These are phyloP conservation scores for Cercophora sp. DNA, from an alignment of 495 filamentous ascomycete genomes.

Conservation along the genomic window DNA sequence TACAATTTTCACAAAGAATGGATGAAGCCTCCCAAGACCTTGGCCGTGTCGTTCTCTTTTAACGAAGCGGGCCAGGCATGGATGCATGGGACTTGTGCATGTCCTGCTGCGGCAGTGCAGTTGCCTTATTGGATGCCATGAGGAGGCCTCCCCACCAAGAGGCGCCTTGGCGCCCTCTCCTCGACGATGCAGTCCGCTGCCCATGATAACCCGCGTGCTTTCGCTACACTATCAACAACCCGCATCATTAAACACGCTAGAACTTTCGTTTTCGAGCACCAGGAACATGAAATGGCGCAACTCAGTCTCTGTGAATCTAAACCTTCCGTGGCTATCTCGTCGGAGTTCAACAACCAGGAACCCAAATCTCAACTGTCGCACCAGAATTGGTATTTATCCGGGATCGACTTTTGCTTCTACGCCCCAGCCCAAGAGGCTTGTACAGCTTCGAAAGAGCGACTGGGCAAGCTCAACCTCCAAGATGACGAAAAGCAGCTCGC, in stretches of 20 bases:
- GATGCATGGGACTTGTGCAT: not conserved
- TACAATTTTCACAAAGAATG: not conserved
- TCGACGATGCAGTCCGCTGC: not conserved
- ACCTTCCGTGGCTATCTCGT: not conserved
- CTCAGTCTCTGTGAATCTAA: not conserved
- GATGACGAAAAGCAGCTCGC: slow-evolving; percentile 4
- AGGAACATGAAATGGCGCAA: not conserved
- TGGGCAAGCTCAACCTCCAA: slow-evolving; percentile 9
- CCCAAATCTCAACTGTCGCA: not conserved
- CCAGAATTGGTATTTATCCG: slow-evolving; percentile 5
- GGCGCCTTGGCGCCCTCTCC: not conserved
- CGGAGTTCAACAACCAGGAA: not conserved
- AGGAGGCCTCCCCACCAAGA: too few relatives aligned
- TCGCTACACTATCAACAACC: not conserved
- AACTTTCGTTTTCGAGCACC: not conserved
- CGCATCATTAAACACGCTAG: not conserved
- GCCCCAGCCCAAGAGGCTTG: slow-evolving; percentile 10
- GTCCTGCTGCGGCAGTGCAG: not conserved
- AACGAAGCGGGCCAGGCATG: not conserved
- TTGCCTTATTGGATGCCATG: too few relatives aligned
- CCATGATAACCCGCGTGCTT: not conserved
- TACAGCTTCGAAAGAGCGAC: slow-evolving; percentile 4
- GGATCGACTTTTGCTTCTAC: slow-evolving; percentile 11
- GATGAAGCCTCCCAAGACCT: not conserved
- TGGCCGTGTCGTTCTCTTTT: not conserved